Evolutionary conservation across 768 basidiomycete genomes (phyloP), one percentile per base, ranked within the genome.

Genomic region (Pisolithus sp.): DNA sequence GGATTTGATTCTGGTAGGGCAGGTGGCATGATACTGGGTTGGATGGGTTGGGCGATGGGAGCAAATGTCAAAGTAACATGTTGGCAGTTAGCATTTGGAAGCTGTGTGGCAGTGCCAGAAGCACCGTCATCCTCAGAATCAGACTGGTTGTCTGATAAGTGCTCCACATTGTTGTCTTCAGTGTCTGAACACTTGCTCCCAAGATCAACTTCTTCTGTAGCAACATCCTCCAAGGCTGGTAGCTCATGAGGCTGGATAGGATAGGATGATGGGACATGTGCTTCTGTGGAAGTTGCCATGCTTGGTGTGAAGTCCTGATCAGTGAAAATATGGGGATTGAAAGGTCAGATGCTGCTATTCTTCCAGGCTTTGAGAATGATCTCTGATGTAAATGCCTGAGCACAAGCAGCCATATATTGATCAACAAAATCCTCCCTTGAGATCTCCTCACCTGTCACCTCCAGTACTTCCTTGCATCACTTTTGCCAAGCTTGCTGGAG

Each of bases 401-500:
- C 37, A 7, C 58, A 56, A 4, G 57, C 64, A 20, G 34, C 15
- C 45, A 46, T 46, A 34, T 46, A 46, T 31, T 46, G 51, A 38
- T 49, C 5, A 3, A 39, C 24, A 15, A 49, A 38, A 34, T 46
- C 28, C 31, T 30, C 7, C 18, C 30, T 31, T 9, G n/a, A 2
- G 13, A 49, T 59, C 66, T 46, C 57, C 30, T 58, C 44, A 36
- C 64, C 62, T 9, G 44, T 62, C 24, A 45, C 54, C 7, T 54
- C 51, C n/a, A 61, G 28, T 3, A 57, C 41, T 7, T 53, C 51
- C 26, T 66, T 59, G 46, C 66, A 68, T 2, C 46, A 58, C 10
- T 63, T 49, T 5, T 44, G 36, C 71, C 72, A 76, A 26, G 40
- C 46, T 1, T n/a, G 17, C 42, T 63, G 51, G 1, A 73, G 39